Evolutionary conservation across 148 eudicot species (phyloP).

Genomic region (Rhododendron henanense): DNA sequence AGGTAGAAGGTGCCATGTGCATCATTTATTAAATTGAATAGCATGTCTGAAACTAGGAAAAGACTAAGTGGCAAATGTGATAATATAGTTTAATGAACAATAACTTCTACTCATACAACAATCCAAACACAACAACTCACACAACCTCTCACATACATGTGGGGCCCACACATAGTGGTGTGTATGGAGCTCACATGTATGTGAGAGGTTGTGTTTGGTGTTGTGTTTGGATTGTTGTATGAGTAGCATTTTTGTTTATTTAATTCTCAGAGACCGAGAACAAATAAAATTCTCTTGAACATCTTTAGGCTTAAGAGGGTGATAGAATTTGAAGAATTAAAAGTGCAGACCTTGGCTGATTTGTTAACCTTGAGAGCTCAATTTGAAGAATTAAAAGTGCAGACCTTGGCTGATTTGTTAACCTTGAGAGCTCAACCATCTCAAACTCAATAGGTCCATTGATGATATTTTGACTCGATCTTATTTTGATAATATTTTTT

Average conservation of each 20-base stretch:
- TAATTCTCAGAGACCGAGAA: neutral
- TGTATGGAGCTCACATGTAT: too few relatives aligned
- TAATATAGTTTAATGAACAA: neutral
- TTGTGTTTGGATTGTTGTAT: too few relatives aligned
- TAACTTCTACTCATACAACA: neutral
- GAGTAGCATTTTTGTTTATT: too few relatives aligned
- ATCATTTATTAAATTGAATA: neutral
- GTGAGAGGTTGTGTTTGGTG: too few relatives aligned
- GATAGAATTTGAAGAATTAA: neutral
- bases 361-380: neutral
- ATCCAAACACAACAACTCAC: too few relatives aligned
- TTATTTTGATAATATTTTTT: too few relatives aligned
- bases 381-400: neutral
- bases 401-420: neutral
- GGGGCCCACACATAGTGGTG: too few relatives aligned
- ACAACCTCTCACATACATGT: too few relatives aligned
- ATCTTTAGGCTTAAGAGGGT: neutral
- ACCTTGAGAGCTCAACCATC: neutral
- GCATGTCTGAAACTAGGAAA: neutral
- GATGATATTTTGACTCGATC: too few relatives aligned
- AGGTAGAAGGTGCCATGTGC: neutral
- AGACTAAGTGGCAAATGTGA: neutral
- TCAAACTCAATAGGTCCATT: too few relatives aligned
- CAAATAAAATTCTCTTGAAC: neutral
- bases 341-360: neutral